These are phyloP conservation scores for Cyclocybe aegerita DNA, from an alignment of 768 basidiomycete species.

Conservation along the genomic window DNA sequence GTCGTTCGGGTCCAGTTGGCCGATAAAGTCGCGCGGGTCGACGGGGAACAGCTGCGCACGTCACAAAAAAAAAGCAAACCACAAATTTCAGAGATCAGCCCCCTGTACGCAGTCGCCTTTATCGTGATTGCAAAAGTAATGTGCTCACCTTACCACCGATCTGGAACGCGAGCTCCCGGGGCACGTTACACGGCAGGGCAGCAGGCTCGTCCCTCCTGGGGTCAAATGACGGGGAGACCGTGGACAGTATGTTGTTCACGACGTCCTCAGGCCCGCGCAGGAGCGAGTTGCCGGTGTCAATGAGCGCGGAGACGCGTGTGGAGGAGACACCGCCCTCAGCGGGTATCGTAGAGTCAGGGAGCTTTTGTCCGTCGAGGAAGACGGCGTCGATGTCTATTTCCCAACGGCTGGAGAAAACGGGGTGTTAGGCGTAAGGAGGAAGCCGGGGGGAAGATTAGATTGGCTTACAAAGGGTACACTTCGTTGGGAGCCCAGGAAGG, in stretches of 20 bases:
- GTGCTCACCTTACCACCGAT: constrained; percentile 54
- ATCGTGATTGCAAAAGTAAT: too few relatives aligned
- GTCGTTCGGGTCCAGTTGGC: constrained; percentile 32
- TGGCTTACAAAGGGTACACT: constrained; percentile 31
- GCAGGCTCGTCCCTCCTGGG: constrained; percentile 24
- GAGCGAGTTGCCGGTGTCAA: constrained; percentile 75
- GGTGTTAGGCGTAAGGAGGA: constrained; percentile 42
- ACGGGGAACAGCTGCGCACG: constrained; percentile 54
- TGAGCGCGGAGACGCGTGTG: constrained; percentile 49
- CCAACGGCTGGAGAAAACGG: constrained; percentile 53
- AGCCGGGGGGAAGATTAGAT: constrained; percentile 17
- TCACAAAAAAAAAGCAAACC: neutral
- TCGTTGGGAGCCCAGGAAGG: constrained; percentile 59
- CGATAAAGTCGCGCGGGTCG: constrained; percentile 69
- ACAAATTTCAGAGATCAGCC: too few relatives aligned
- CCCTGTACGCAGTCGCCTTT: neutral
- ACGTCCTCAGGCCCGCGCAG: constrained; percentile 70
- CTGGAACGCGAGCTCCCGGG: constrained; percentile 58
- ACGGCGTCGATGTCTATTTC: constrained; percentile 68
- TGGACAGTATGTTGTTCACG: constrained; percentile 44
- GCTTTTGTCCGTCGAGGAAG: constrained; percentile 56
- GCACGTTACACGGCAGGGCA: constrained; percentile 46
- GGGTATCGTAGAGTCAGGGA: constrained; percentile 53
- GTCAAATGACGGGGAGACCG: constrained; percentile 35
- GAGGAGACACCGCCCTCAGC: constrained; percentile 28